A percentile compares a stretch with the other conserved stretches of the same genome.
These are phyloP conservation scores for Cichorium intybus DNA, from an alignment of 140 eudicot species.

Conservation along the genomic window DNA sequence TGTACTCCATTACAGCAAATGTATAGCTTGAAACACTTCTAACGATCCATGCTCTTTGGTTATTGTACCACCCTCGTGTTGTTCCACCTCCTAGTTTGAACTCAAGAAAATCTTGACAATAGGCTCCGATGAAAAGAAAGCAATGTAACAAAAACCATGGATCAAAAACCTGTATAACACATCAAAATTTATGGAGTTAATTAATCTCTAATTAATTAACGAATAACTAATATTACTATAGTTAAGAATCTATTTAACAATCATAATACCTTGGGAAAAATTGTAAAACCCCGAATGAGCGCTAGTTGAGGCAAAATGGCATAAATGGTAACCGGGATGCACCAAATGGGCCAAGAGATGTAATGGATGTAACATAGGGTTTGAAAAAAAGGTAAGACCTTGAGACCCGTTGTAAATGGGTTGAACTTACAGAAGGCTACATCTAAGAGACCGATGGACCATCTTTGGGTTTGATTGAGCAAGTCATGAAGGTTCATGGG, in stretches of 20 bases:
- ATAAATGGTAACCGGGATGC: slow-evolving; percentile 50
- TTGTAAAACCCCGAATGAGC: slow-evolving; percentile 38
- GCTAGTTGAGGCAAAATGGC: slow-evolving; percentile 57
- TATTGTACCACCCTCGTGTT: slow-evolving; percentile 36
- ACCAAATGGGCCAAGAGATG: slow-evolving; percentile 50
- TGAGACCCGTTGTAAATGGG: slow-evolving; percentile 48
- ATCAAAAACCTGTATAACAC: slow-evolving; percentile 30
- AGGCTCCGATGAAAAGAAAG: slow-evolving; percentile 42
- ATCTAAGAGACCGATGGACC: slow-evolving; percentile 58
- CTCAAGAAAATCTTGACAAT: slow-evolving; percentile 34
- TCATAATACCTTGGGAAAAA: slow-evolving; percentile 78
- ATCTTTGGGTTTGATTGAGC: slow-evolving; percentile 50
- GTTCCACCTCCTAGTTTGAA: slow-evolving; percentile 33
- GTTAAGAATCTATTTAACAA: too few species aligned
- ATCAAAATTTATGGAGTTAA: too few species aligned
- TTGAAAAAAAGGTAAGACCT: slow-evolving; percentile 29
- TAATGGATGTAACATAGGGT: slow-evolving; percentile 40
- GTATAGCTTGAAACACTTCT: slow-evolving; percentile 31
- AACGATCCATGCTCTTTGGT: slow-evolving; percentile 50
- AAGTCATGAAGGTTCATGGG: slow-evolving; percentile 57
- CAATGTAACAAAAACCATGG: slow-evolving; percentile 31
- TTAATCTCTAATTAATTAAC: too few species aligned
- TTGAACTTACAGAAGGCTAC: slow-evolving; percentile 39
- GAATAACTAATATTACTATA: too few species aligned
- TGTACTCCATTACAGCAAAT: slow-evolving; percentile 33